Base-by-base conservation (phyloP, 192 early-diverging fungal species). In the Backusella parvicylindrica region DNA sequence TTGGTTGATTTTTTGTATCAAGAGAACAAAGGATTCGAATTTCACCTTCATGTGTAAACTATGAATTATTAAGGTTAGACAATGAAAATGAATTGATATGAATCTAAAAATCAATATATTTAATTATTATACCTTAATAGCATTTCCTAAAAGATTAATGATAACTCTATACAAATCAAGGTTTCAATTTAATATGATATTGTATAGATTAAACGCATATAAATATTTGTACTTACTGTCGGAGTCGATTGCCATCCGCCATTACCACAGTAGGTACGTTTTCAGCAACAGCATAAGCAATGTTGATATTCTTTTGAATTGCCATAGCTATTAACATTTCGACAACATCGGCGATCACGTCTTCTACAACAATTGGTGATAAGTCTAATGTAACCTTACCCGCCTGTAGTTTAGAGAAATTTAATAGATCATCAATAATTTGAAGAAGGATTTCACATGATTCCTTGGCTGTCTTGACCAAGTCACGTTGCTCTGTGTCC, bases 101-200 rank as follows among this genome's bases (percentile, higher is more conserved):
- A 7, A 66, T 18, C 12, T n/a, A 13, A 6, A 31, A 35, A 65
- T 65, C 8, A 33, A 7, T 35, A 32, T 66, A 35, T 9, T 66
- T 31, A 8, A 33, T 66, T 31, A 31, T 31, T 28, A 33, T 66
- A 66, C 64, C 64, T 95, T 95, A 71, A 95, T 82, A 18, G 91
- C 88, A 73, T 95, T 95, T 35, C 89, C 89, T 1, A 91, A 85
- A 30, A 95, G 76, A 66, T 95, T 95, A 56, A 90, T 92, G 30
- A 95, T 70, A 18, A 93, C 84, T 38, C 68, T 70, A 70, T 21
- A 43, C 11, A 41, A 43, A 9, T 12, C 3, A 65, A n/a, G 6
- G 4, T 15, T 30, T 9, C 18, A n/a, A 31, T 33, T 33, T 2
- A 31, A 7, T 30, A 50, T 6, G 33, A 33, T 31, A 31, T 9